Percentiles rank a stretch among this genome's conserved stretches.
These are phyloP conservation scores for Dalechampia spathulata DNA, from an alignment of 441 rosid genomes.

Conservation along the genomic window DNA sequence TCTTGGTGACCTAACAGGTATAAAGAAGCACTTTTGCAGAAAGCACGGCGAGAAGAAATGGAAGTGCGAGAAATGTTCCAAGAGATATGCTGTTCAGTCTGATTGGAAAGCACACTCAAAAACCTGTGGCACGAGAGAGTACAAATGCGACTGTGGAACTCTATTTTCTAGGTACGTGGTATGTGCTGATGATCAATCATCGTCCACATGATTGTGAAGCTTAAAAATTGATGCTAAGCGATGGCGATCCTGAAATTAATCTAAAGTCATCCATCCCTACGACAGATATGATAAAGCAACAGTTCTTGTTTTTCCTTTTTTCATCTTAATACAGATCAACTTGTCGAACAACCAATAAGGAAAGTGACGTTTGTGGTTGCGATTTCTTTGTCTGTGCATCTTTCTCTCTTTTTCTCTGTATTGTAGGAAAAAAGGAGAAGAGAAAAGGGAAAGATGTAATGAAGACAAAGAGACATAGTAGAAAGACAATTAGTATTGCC, in stretches of 20 bases:
- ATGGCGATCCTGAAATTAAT: too few species aligned
- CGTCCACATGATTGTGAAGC: too few species aligned
- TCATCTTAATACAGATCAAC: too few species aligned
- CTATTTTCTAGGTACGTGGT: conserved; percentile 56
- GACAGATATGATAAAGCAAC: too few species aligned
- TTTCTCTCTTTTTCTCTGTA: neutral
- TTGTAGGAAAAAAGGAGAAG: neutral
- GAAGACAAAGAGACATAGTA: conserved; percentile 9
- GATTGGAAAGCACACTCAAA: conserved; percentile 95
- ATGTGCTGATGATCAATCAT: too few species aligned
- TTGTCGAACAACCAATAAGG: conserved; percentile 6
- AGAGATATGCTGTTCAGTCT: conserved; percentile 83
- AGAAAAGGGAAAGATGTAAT: neutral
- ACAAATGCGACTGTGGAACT: conserved; percentile 90
- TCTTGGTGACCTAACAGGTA: conserved; percentile 90
- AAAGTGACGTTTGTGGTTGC: conserved; percentile 13
- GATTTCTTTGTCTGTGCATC: conserved; percentile 13
- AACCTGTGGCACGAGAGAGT: conserved; percentile 92
- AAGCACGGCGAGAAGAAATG: conserved; percentile 95
- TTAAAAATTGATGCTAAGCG: too few species aligned
- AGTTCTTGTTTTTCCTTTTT: too few species aligned
- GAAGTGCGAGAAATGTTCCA: conserved; percentile 92
- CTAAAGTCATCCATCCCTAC: too few species aligned
- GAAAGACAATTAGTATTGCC: neutral
- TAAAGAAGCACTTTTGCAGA: conserved; percentile 85